Percentiles rank a stretch among this genome's conserved stretches.
phyloP scores from a whole-genome alignment of 2,329 filamentous ascomycete genomes.

The Aspergillus eucalypticola region DNA sequence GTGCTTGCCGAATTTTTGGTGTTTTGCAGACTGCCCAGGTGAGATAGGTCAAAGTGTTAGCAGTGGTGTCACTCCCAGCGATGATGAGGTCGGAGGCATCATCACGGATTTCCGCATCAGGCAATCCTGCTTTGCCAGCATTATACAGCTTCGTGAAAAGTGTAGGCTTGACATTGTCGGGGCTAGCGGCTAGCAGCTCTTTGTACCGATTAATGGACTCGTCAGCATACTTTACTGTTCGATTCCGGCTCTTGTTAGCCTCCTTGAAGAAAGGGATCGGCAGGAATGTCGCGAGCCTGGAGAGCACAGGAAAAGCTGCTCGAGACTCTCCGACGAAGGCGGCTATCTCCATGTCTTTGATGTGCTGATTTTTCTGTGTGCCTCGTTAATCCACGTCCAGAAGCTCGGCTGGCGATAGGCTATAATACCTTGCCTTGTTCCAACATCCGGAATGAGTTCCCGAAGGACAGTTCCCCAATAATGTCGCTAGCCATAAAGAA shows the following conservation, averaged over 20 bases:
- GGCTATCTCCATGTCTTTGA: conserved; percentile 36
- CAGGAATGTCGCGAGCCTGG: conserved; percentile 22
- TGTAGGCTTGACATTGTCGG: conserved; percentile 22
- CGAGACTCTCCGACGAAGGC: conserved; percentile 21
- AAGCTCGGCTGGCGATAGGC: not conserved
- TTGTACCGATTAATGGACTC: conserved; percentile 30
- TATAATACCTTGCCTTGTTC: conserved; percentile 50
- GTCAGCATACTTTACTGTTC: conserved; percentile 25
- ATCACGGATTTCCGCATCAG: conserved; percentile 37
- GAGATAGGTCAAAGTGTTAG: conserved; percentile 51
- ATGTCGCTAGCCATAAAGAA: conserved; percentile 57
- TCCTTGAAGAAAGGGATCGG: conserved; percentile 27
- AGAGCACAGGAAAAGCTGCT: conserved; percentile 27
- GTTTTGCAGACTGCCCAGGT: conserved; percentile 26
- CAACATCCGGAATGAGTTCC: conserved; percentile 56
- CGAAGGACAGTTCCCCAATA: conserved; percentile 57
- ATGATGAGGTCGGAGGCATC: conserved; percentile 51
- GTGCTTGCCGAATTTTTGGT: conserved; percentile 14
- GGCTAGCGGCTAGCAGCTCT: conserved; percentile 16
- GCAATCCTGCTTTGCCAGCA: conserved; percentile 25
- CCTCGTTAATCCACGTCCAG: not conserved
- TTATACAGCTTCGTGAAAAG: conserved; percentile 32
- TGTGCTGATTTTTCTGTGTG: conserved; percentile 47
- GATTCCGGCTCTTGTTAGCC: conserved; percentile 19
- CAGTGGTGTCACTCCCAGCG: conserved; percentile 56